phyloP scores from a whole-genome alignment of 2,329 filamentous ascomycete species.

The Sporothrix brasiliensis region DNA sequence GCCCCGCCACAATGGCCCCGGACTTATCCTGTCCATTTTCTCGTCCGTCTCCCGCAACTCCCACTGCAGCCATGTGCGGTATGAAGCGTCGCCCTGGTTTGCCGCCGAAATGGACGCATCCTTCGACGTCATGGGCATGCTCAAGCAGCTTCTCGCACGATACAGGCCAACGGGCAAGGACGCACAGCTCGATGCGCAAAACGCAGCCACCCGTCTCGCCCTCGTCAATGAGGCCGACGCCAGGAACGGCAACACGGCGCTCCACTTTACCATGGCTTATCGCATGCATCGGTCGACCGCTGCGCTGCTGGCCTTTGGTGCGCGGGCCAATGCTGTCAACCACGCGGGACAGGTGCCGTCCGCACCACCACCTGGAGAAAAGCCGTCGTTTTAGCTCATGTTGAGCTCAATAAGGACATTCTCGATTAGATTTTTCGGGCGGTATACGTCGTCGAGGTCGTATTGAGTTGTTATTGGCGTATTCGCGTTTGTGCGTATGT shows the following conservation, averaged over 20 bases:
- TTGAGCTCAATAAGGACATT: background rate
- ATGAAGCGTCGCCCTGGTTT: background rate
- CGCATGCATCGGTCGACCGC: slow-evolving; percentile 19
- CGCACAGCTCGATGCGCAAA: slow-evolving; percentile 15
- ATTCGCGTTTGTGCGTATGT: no score
- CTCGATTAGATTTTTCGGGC: no score
- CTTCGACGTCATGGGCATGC: slow-evolving; percentile 11
- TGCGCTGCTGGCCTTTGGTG: slow-evolving; percentile 25
- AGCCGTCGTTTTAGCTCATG: slow-evolving; percentile 5
- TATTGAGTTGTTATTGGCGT: no score
- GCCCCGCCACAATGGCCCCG: slow-evolving; percentile 15
- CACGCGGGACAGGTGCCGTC: slow-evolving; percentile 22
- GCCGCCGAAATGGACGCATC: slow-evolving; percentile 5
- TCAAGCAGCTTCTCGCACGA: slow-evolving; percentile 12
- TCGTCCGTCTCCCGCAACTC: slow-evolving; percentile 20
- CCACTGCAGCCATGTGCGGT: slow-evolving; percentile 13
- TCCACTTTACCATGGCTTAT: slow-evolving; percentile 23
- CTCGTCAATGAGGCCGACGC: slow-evolving; percentile 22
- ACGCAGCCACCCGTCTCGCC: slow-evolving; percentile 15
- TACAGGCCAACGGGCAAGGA: background rate
- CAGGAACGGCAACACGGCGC: slow-evolving; percentile 23
- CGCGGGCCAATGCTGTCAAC: slow-evolving; percentile 13
- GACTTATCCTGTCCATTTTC: slow-evolving; percentile 20
- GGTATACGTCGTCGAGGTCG: no score
- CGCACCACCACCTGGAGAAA: background rate